phyloP scores from a whole-genome alignment of 257 asterid species.

The Ajuga chamaepitys region DNA sequence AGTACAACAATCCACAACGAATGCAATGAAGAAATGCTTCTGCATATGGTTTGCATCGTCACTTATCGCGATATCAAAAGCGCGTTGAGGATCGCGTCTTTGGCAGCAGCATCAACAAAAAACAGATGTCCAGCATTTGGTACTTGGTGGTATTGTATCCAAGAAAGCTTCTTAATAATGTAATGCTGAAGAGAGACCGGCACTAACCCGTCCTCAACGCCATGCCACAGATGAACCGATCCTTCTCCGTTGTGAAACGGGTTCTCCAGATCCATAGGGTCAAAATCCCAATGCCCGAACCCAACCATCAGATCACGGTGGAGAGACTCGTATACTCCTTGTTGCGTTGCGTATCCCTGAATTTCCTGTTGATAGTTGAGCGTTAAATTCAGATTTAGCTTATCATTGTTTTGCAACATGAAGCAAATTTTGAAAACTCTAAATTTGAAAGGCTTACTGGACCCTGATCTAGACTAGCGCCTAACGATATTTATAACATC shows the following conservation, averaged over 20 bases:
- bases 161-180: slow-evolving; percentile 51
- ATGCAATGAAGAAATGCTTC: too few species aligned
- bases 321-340: slow-evolving; percentile 54
- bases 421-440: neutral
- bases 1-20: too few species aligned
- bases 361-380: slow-evolving; percentile 25
- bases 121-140: slow-evolving; percentile 39
- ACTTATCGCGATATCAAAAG: slow-evolving; percentile 28
- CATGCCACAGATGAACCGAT: slow-evolving; percentile 71
- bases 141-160: slow-evolving; percentile 45
- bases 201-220: slow-evolving; percentile 63
- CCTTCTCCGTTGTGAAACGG: slow-evolving; percentile 40
- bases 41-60: neutral
- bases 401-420: too few species aligned
- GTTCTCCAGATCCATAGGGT: slow-evolving; percentile 56
- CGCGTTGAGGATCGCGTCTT: slow-evolving; percentile 35
- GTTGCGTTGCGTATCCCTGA: slow-evolving; percentile 51
- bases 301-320: slow-evolving; percentile 61
- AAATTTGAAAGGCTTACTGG: neutral
- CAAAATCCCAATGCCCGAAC: slow-evolving; percentile 63
- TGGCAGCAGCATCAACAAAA: slow-evolving; percentile 11
- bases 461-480: too few species aligned
- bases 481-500: too few species aligned
- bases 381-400: too few species aligned
- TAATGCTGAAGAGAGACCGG: slow-evolving; percentile 52